Evolutionary conservation across 805 yeast species (phyloP), one percentile per base, ranked within the genome.

Genomic region (Suhomyces canberraensis): DNA sequence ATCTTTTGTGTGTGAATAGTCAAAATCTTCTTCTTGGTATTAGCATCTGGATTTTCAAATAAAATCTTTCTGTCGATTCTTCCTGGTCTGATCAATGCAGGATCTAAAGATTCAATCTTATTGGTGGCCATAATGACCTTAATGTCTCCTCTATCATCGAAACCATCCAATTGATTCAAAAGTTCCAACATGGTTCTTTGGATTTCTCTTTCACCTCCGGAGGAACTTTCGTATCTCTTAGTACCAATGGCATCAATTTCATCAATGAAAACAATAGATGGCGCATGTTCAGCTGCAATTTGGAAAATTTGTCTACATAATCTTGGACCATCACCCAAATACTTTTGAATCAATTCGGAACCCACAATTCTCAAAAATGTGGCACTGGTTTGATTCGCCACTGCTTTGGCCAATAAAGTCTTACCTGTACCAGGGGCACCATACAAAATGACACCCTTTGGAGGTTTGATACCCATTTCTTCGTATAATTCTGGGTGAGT

Each of bases 401-500:
- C 98, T 0, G 98, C 98, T 62, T 90, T 91, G 11, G 98, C 98
- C 50, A 91, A 73, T 41, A 91, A 69, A 1, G 98, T 91, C 62
- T 91, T 91, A 52, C 98, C 98, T 3, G 98, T 91, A 64, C 98
- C 98, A 24, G 98, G 98, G 0, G 97, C 95, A 55, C 98, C 98
- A 58, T 91, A 91, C 40, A 91, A 72, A 51, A 91, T 90, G 35
- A 91, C 98, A 68, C 98, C 98, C 68, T 91, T 91, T 36, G 98
- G 98, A 9, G 97, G 98, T 56, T 90, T 89, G 54, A 91, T 91
- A 52, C 98, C 98, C 97, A 91, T 90, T 63, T 90, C 97, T 67
- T 93, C 96, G 64, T 90, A 91, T 51, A 91, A 70, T 61, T 91
- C 98, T 0, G 98, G 98, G 64, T 91, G 97, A 11, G 96, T 89